These are phyloP conservation scores for Hyphodiscus sp. DNA, from an alignment of 2,329 filamentous ascomycete genomes.

Conservation along the genomic window DNA sequence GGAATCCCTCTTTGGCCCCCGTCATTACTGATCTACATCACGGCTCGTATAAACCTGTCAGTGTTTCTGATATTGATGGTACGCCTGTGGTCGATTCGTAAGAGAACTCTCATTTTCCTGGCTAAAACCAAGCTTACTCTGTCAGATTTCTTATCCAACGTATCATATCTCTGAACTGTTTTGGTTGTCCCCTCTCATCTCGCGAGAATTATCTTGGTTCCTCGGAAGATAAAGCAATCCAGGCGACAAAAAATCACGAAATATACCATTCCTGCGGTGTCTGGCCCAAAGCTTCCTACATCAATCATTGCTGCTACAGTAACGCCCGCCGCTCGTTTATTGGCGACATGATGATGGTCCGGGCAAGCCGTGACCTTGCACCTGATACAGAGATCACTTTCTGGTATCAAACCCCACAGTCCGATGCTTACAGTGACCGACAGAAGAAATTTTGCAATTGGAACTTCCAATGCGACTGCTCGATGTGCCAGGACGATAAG, in stretches of 20 bases:
- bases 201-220: conserved; percentile 19
- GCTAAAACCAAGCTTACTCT: not conserved
- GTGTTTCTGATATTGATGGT: conserved; percentile 30
- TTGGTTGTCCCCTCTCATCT: conserved; percentile 31
- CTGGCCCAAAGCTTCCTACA: conserved; percentile 41
- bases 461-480: conserved; percentile 38
- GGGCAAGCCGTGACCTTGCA: conserved; percentile 38
- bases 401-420: conserved; percentile 29
- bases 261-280: conserved; percentile 33
- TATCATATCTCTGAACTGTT: conserved; percentile 38
- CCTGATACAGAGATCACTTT: conserved; percentile 40
- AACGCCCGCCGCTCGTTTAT: conserved; percentile 45
- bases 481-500: conserved; percentile 29
- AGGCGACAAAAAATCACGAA: not conserved
- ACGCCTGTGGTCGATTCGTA: conserved; percentile 40
- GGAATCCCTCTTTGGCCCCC: conserved; percentile 32
- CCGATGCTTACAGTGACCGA: conserved; percentile 22
- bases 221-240: not conserved
- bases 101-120: conserved; percentile 14
- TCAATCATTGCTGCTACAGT: conserved; percentile 46
- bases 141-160: conserved; percentile 39
- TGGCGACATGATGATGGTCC: conserved; percentile 47
- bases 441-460: conserved; percentile 31
- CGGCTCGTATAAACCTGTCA: conserved; percentile 34
- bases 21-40: conserved; percentile 34